These are phyloP conservation scores for Mariannaea elegans DNA, from an alignment of 2,329 filamentous ascomycete genomes.

Conservation along the genomic window DNA sequence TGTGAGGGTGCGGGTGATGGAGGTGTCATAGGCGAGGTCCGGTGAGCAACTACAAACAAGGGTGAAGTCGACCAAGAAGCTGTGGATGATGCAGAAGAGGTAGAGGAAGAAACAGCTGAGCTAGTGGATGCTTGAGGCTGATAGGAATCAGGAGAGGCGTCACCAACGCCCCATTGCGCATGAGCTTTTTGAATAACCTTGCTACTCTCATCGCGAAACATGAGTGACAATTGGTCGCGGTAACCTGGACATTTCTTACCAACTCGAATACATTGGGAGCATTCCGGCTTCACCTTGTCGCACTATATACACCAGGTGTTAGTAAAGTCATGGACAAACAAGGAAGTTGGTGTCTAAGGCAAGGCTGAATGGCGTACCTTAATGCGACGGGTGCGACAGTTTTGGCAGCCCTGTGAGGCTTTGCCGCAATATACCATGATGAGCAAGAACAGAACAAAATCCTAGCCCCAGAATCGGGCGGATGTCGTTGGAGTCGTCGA, in stretches of 20 bases:
- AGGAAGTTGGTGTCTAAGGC: not conserved
- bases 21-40: conserved; percentile 26
- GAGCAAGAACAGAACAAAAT: conserved; percentile 6
- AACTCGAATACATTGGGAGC: conserved; percentile 69
- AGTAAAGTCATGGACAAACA: conserved; percentile 9
- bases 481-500: not conserved
- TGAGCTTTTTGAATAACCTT: conserved; percentile 69
- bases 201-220: conserved; percentile 73
- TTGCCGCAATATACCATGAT: conserved; percentile 66
- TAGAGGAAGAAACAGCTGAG: conserved; percentile 12
- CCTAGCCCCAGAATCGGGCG: not conserved
- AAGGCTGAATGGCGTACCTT: conserved; percentile 52
- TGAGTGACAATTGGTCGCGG: conserved; percentile 69
- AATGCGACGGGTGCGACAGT: conserved; percentile 62
- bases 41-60: conserved; percentile 23
- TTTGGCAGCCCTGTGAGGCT: conserved; percentile 64
- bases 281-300: conserved; percentile 67
- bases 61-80: conserved; percentile 35
- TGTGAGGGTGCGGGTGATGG: conserved; percentile 26
- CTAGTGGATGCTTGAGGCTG: conserved; percentile 36
- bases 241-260: conserved; percentile 71
- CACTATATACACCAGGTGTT: conserved; percentile 53
- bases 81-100: conserved; percentile 31
- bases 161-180: conserved; percentile 56
- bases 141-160: conserved; percentile 27